Base-by-base conservation (phyloP, 2,329 filamentous ascomycete genomes). In the Trichoderma sp. region DNA sequence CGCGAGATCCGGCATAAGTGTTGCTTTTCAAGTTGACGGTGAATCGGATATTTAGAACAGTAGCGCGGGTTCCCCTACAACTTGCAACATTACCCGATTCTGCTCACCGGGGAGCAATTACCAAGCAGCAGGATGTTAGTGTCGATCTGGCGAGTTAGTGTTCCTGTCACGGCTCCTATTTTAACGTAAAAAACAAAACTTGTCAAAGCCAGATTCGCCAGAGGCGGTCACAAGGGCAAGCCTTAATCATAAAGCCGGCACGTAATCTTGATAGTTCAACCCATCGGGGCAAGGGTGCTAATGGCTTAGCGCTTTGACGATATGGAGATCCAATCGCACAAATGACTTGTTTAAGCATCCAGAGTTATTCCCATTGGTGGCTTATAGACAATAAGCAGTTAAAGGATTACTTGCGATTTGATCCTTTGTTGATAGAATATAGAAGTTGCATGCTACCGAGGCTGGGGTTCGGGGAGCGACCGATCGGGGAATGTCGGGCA, bases 401-500 rank as follows among this genome's bases (percentile, higher is more conserved):
- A 21, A 6, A n/a, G 5, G 11, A 12, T 45, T 16, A 71, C 67
- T 21, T 18, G 9, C 3, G 24, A 31, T 27, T 27, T 29, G 24
- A 14, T 35, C 24, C 7, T 11, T 8, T 16, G 29, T 11, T 11
- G 18, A 45, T 41, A 6, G 29, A 38, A 2, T 41, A 4, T 5
- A 7, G 11, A 71, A 35, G 67, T 71, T 31, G 7, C 53, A 16
- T 11, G 16, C 18, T 41, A 45, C 38, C 67, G 29, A 16, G 29
- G 18, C 50, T n/a, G 18, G 11, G 18, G n/a, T 12, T 21, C 60
- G 60, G 60, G 60, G 18, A 63, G 60, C 60, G 18, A 21, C 60
- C 31, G 60, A 21, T 72, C 69, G 69, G 69, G 69, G 69, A 73
- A 62, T 73, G 29, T 73, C 69, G 69, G 69, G 29, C 69, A 33